These are phyloP conservation scores for Vigna angularis DNA, from an alignment of 306 rosid species.

Conservation along the genomic window DNA sequence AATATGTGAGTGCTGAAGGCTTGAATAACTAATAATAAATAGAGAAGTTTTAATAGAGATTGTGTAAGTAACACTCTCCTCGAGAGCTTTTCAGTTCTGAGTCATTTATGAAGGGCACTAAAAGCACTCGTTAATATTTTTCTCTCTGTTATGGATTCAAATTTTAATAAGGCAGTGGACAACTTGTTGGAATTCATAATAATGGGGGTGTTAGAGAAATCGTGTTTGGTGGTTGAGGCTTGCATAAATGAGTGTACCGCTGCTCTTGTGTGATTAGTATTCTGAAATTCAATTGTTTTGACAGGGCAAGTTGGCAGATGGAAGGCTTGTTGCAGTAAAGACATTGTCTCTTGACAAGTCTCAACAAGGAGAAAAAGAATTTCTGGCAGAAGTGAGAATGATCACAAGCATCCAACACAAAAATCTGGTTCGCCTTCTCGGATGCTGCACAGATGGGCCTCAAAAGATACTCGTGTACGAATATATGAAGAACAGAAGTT, in stretches of 20 bases:
- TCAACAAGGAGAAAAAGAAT: slow-evolving; percentile 86
- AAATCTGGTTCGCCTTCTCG: slow-evolving; percentile 83
- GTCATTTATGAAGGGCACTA: neutral
- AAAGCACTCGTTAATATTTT: neutral
- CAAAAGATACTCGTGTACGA: slow-evolving; percentile 88
- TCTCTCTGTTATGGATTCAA: neutral
- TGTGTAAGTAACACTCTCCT: neutral
- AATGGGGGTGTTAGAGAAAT: slow-evolving; percentile 3
- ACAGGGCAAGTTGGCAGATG: slow-evolving; percentile 82
- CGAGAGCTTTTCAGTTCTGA: neutral
- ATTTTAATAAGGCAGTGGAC: neutral
- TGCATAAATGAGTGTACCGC: slow-evolving; percentile 23
- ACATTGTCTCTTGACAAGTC: slow-evolving; percentile 78
- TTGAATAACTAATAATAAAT: neutral
- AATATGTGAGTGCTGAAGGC: neutral
- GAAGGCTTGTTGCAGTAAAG: slow-evolving; percentile 75
- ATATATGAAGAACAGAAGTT: slow-evolving; percentile 81
- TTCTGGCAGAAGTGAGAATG: slow-evolving; percentile 84
- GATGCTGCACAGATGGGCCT: slow-evolving; percentile 86
- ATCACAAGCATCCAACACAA: slow-evolving; percentile 93
- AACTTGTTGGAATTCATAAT: neutral
- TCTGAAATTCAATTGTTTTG: slow-evolving; percentile 34
- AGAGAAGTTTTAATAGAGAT: neutral
- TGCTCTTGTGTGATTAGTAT: slow-evolving; percentile 26
- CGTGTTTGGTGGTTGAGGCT: slow-evolving; percentile 22